These are phyloP conservation scores for Rhododendron ferrugineum DNA, from an alignment of 148 eudicot species.

Conservation along the genomic window DNA sequence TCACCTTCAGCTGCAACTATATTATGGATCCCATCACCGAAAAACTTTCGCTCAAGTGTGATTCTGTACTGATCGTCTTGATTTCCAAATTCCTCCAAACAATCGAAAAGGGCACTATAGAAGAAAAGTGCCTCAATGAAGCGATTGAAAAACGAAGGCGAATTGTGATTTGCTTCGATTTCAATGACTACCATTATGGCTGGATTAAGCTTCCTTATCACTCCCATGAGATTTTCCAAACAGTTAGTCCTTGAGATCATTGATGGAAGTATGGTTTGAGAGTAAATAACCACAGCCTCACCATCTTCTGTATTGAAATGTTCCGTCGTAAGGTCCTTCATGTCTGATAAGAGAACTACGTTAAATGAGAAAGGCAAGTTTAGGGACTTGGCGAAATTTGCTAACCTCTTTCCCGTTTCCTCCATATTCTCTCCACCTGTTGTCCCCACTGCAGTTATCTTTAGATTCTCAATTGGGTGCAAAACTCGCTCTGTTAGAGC, in stretches of 20 bases:
- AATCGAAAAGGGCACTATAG: slow-evolving; percentile 31
- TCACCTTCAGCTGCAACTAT: slow-evolving; percentile 31
- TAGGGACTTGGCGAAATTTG: slow-evolving; percentile 19
- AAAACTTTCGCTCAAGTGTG: slow-evolving; percentile 13
- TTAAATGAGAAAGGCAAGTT: slow-evolving; percentile 28
- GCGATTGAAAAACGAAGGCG: slow-evolving; percentile 36
- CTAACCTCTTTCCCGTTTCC: slow-evolving; percentile 22
- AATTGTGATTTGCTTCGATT: slow-evolving; percentile 41
- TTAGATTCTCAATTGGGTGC: slow-evolving; percentile 19
- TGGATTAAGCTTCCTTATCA: slow-evolving; percentile 23
- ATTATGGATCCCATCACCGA: slow-evolving; percentile 17
- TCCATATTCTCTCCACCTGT: slow-evolving; percentile 8
- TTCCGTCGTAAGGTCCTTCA: slow-evolving; percentile 21
- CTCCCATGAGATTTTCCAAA: slow-evolving; percentile 27
- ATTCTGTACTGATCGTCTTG: slow-evolving; percentile 12
- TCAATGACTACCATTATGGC: slow-evolving; percentile 26
- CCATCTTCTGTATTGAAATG: slow-evolving; percentile 11
- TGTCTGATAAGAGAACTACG: slow-evolving; percentile 21
- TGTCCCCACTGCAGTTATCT: slow-evolving; percentile 28
- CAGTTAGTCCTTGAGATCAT: slow-evolving; percentile 22
- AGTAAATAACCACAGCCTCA: slow-evolving; percentile 26
- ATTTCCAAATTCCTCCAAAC: slow-evolving; percentile 25
- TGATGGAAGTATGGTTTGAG: slow-evolving; percentile 2
- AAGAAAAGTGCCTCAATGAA: slow-evolving; percentile 36
- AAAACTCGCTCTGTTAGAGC: slow-evolving; percentile 17